These are phyloP conservation scores for Camelina neglecta DNA, from an alignment of 345 rosid species.

Conservation along the genomic window DNA sequence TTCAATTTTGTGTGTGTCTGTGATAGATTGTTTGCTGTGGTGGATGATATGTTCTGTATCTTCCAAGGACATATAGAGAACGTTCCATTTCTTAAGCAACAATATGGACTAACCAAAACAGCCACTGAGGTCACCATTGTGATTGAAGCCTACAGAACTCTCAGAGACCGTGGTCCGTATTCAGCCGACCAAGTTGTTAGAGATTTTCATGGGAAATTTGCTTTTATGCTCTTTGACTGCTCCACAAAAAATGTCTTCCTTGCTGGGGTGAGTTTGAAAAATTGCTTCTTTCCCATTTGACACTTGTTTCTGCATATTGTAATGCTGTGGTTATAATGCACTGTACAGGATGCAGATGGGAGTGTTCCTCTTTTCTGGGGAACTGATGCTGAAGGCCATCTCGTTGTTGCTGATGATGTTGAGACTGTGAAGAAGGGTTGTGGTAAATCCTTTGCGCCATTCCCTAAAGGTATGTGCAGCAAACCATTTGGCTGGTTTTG, in stretches of 20 bases:
- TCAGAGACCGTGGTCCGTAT: conserved; percentile 96
- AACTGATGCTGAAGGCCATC: conserved; percentile 79
- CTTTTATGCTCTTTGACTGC: conserved; percentile 77
- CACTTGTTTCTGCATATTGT: background rate
- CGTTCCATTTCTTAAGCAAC: conserved; percentile 83
- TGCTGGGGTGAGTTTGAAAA: conserved; percentile 64
- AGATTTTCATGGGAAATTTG: conserved; percentile 80
- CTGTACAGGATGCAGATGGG: conserved; percentile 79
- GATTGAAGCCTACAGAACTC: conserved; percentile 90
- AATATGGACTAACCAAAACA: conserved; percentile 84
- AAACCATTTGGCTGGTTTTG: background rate
- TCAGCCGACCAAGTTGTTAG: conserved; percentile 92
- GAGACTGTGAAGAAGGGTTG: conserved; percentile 78
- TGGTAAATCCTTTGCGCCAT: conserved; percentile 93
- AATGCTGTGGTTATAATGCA: background rate
- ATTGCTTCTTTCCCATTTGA: background rate
- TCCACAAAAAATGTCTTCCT: conserved; percentile 64
- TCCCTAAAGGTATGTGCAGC: conserved; percentile 75
- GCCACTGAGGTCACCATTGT: conserved; percentile 89
- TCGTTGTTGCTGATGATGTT: conserved; percentile 73
- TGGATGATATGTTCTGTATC: conserved; percentile 92
- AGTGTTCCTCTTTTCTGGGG: conserved; percentile 93
- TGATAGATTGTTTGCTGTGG: conserved; percentile 78
- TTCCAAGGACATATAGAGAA: conserved; percentile 96
- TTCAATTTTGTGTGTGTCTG: background rate